Conservation (phyloP, 2,329 filamentous ascomycete genomes). For the Pseudogymnoascus sp. region DNA sequence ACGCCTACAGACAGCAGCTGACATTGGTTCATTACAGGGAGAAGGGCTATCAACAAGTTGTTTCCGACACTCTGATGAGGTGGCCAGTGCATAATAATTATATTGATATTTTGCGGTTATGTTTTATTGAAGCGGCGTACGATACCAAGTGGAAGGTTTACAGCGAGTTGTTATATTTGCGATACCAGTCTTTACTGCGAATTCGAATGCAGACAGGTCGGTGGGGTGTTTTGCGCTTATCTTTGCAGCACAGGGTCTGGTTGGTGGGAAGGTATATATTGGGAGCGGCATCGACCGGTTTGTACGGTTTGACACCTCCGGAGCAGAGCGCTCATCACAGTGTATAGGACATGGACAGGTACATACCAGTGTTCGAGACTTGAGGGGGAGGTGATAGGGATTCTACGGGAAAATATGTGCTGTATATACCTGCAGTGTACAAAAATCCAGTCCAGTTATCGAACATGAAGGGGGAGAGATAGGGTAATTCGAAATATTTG, state of each 20-base stretch:
- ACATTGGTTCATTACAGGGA: slow-evolving; percentile 15
- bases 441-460: background rate
- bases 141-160: slow-evolving; percentile 1
- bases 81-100: background rate
- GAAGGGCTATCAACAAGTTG: slow-evolving; percentile 16
- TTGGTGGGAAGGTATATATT: background rate
- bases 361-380: background rate
- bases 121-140: background rate
- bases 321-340: background rate
- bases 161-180: background rate
- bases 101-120: slow-evolving; percentile 4
- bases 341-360: background rate
- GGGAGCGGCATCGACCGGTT: background rate
- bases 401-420: background rate
- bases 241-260: background rate
- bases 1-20: background rate
- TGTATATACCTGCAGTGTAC: background rate
- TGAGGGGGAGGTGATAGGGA: background rate
- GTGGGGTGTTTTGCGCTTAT: background rate
- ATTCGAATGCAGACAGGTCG: background rate
- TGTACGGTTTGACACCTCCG: background rate
- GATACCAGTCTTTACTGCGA: background rate
- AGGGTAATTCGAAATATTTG: background rate
- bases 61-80: slow-evolving; percentile 24
- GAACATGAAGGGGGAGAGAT: background rate